phyloP scores from a whole-genome alignment of 768 basidiomycete species.

The Lactarius hengduanensis region DNA sequence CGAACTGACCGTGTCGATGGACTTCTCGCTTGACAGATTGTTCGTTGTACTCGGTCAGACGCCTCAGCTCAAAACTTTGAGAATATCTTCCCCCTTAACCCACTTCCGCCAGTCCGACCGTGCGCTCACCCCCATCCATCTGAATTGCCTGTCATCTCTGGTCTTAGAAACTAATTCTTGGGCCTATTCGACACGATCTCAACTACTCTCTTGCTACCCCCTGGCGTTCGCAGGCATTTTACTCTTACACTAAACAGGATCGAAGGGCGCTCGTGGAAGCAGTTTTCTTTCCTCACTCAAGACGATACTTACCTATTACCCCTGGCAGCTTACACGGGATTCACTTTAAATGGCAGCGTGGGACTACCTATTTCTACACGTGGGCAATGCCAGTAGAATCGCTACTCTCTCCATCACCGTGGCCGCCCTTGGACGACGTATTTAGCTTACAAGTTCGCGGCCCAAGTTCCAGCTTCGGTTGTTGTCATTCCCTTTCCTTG shows the following conservation, averaged over 20 bases:
- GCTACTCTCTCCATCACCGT: not conserved
- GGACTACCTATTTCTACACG: not conserved
- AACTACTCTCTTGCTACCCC: not conserved
- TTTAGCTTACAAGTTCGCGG: constrained; percentile 11
- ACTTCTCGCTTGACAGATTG: constrained; percentile 5
- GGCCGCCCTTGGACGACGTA: constrained; percentile 10
- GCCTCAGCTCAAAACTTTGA: constrained; percentile 11
- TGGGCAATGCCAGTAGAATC: constrained; percentile 5
- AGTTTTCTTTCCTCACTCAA: constrained; percentile 4
- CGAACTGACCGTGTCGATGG: constrained; percentile 7
- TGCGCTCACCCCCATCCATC: not conserved
- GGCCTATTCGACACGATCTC: constrained; percentile 7
- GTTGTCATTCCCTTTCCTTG: not conserved
- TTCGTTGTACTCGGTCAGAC: constrained; percentile 4
- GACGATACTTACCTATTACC: not conserved
- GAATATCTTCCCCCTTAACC: not conserved
- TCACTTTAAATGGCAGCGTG: constrained; percentile 10
- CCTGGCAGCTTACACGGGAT: constrained; percentile 1
- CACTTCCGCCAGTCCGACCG: not conserved
- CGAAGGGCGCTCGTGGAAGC: not conserved
- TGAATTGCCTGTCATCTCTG: constrained; percentile 2
- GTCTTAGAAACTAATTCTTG: constrained; percentile 10
- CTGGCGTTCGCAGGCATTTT: constrained; percentile 9
- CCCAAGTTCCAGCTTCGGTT: not conserved
- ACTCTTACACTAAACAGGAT: not conserved